These are phyloP conservation scores for Cryomyces antarcticus DNA, from an alignment of 495 filamentous ascomycete species.

Conservation along the genomic window DNA sequence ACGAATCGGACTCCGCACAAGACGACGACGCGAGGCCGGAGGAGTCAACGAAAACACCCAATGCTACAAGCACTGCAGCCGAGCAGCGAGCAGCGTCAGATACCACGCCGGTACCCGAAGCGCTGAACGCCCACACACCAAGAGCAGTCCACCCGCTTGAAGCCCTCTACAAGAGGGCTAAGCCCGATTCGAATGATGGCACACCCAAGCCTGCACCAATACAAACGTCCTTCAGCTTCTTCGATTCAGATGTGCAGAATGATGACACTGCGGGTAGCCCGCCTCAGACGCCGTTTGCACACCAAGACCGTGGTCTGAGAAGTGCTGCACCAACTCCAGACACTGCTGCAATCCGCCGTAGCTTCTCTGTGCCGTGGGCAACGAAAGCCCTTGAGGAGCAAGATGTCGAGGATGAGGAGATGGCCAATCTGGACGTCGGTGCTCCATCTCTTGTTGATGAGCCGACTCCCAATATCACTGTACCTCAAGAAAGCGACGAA, in stretches of 20 bases:
- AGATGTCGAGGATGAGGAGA: slow-evolving; percentile 16
- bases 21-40: not conserved
- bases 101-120: not conserved
- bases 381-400: slow-evolving; percentile 14
- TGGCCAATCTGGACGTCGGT: slow-evolving; percentile 5
- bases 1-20: not conserved
- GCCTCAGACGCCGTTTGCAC: slow-evolving; percentile 65
- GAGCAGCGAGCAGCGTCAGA: not conserved
- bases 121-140: slow-evolving; percentile 3
- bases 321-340: slow-evolving; percentile 91
- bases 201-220: slow-evolving; percentile 21
- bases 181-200: slow-evolving; percentile 18
- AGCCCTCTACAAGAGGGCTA: slow-evolving; percentile 64
- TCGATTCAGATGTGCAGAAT: slow-evolving; percentile 6
- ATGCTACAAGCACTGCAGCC: not conserved
- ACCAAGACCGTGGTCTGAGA: slow-evolving; percentile 50
- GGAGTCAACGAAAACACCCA: not conserved
- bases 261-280: slow-evolving; percentile 13
- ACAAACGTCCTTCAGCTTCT: slow-evolving; percentile 40
- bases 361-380: slow-evolving; percentile 21
- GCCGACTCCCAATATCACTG: slow-evolving; percentile 2
- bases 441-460: slow-evolving; percentile 1
- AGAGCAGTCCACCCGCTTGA: slow-evolving; percentile 66
- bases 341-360: slow-evolving; percentile 50
- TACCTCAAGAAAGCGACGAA: slow-evolving; percentile 15